Evolutionary conservation across 257 asterid species (phyloP).

Genomic region (Vinca minor): DNA sequence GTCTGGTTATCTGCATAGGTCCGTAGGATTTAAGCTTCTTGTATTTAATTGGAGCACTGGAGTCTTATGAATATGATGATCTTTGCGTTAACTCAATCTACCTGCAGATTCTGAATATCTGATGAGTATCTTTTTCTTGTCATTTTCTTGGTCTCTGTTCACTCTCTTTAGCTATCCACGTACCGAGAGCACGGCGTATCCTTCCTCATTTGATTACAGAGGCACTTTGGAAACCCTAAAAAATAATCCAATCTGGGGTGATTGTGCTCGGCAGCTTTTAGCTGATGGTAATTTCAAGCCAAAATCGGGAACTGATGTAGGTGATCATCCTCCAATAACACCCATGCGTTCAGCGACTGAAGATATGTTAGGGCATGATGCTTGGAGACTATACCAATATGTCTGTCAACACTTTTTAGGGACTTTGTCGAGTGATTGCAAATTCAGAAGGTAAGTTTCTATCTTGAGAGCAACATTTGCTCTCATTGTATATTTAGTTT

Average conservation of each 20-base stretch:
- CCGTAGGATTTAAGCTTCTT: neutral
- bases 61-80: neutral
- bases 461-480: constrained; percentile 3
- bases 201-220: constrained; percentile 77
- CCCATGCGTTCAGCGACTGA: constrained; percentile 80
- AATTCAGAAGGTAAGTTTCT: constrained; percentile 51
- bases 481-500: too few species aligned
- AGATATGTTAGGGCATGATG: constrained; percentile 67
- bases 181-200: constrained; percentile 90
- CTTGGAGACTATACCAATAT: constrained; percentile 78
- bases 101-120: neutral
- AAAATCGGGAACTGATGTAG: constrained; percentile 72
- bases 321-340: constrained; percentile 96
- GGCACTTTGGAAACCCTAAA: constrained; percentile 63
- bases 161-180: constrained; percentile 66
- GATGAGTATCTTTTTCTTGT: constrained; percentile 8
- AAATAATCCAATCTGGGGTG: constrained; percentile 52
- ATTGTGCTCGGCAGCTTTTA: constrained; percentile 52
- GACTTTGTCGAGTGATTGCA: constrained; percentile 77
- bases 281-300: constrained; percentile 60
- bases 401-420: constrained; percentile 89
- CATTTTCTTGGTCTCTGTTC: constrained; percentile 16
- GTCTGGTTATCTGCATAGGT: neutral
- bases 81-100: neutral
- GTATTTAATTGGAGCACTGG: neutral